Evolutionary conservation across 352 stramenopile species (phyloP).

Genomic region (Thalassiosira oceanica): DNA sequence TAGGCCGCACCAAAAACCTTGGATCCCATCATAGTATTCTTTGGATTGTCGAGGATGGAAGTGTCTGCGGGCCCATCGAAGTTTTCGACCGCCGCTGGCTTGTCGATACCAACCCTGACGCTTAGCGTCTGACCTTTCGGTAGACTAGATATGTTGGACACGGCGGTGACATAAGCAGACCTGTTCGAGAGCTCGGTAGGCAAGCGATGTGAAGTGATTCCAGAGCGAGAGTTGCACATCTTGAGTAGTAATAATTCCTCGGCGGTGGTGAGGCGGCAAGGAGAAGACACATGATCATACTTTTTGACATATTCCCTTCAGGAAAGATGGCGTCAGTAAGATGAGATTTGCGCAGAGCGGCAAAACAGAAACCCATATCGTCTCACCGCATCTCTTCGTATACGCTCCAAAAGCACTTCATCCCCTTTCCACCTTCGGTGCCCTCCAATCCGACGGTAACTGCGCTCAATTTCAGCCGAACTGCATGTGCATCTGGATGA

Average conservation of each 20-base stretch:
- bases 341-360: not conserved
- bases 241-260: constrained; percentile 92
- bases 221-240: constrained; percentile 60
- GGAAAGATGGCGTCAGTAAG: not conserved
- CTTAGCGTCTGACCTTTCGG: constrained; percentile 74
- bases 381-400: constrained; percentile 83
- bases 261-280: constrained; percentile 89
- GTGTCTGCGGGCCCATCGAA: constrained; percentile 78
- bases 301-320: constrained; percentile 88
- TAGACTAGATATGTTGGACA: constrained; percentile 83
- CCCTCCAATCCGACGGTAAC: constrained; percentile 85
- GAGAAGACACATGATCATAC: constrained; percentile 88
- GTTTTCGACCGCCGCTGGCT: constrained; percentile 76
- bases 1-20: constrained; percentile 85
- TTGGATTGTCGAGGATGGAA: constrained; percentile 81
- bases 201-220: constrained; percentile 65
- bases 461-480: constrained; percentile 87
- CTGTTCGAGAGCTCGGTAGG: constrained; percentile 76
- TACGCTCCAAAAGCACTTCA: constrained; percentile 90
- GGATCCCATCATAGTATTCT: constrained; percentile 78
- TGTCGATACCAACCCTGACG: constrained; percentile 79
- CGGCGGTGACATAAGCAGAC: constrained; percentile 79
- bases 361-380: constrained; percentile 16
- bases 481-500: constrained; percentile 93
- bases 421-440: constrained; percentile 71